These are phyloP conservation scores for Starmerella gropengiesseri DNA, from an alignment of 805 yeast genomes.

Conservation along the genomic window DNA sequence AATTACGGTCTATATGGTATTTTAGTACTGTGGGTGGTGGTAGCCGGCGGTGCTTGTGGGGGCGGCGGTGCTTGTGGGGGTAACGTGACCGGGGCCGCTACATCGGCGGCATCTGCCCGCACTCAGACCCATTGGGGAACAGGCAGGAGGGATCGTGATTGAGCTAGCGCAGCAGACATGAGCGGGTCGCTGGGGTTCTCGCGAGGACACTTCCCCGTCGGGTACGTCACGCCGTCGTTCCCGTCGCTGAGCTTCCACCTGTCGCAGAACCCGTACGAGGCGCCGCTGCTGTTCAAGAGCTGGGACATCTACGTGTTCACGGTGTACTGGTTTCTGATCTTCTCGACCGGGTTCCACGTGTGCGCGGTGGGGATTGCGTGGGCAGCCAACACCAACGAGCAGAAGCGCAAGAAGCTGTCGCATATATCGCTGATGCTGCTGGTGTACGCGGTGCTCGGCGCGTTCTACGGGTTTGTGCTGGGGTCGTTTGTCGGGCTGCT, in stretches of 20 bases:
- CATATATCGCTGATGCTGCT: conserved; percentile 32
- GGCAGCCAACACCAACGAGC: conserved; percentile 36
- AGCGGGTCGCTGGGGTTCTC: conserved; percentile 22
- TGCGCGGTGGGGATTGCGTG: conserved; percentile 56
- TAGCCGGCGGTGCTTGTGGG: no score
- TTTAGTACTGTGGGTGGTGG: no score
- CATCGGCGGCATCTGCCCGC: no score
- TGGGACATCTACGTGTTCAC: conserved; percentile 76
- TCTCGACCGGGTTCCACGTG: conserved; percentile 51
- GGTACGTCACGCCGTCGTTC: conserved; percentile 66
- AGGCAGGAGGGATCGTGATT: not conserved
- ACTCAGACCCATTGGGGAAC: not conserved
- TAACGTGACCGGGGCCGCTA: no score
- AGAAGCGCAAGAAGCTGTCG: conserved; percentile 25
- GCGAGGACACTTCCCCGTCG: conserved; percentile 49
- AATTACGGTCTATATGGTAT: no score
- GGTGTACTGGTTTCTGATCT: conserved; percentile 64
- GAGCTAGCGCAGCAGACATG: conserved; percentile 14
- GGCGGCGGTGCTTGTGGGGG: no score
- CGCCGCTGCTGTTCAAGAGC: conserved; percentile 55
- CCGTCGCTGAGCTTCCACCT: conserved; percentile 48
- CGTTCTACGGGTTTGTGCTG: conserved; percentile 43
- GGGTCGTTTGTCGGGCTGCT: conserved; percentile 74
- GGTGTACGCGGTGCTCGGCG: conserved; percentile 33
- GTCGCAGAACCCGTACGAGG: conserved; percentile 29